These are phyloP conservation scores for Ulota crispa DNA, from an alignment of 225 moss, liverwort and hornwort species.

Conservation along the genomic window DNA sequence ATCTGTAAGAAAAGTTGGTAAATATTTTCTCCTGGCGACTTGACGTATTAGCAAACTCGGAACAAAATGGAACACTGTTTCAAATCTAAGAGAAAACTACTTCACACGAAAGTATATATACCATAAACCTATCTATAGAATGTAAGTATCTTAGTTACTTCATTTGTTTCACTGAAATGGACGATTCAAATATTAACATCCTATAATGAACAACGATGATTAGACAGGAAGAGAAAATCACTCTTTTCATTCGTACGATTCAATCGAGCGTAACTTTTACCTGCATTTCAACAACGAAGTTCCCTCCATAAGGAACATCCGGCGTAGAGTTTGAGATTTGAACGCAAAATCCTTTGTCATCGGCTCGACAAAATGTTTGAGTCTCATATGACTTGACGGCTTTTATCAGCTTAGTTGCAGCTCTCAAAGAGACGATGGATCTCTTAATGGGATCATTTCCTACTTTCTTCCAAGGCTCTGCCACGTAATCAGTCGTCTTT, in stretches of 20 bases:
- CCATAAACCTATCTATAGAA: background rate
- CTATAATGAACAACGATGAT: background rate
- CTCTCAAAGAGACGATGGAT: conserved; percentile 64
- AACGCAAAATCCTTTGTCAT: conserved; percentile 70
- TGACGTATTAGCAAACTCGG: background rate
- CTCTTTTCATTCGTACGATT: background rate
- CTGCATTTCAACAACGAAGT: conserved; percentile 66
- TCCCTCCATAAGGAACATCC: conserved; percentile 82
- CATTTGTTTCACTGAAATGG: background rate
- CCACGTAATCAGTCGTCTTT: conserved; percentile 66
- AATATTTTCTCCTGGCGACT: background rate
- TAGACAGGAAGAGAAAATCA: background rate
- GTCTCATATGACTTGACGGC: conserved; percentile 68
- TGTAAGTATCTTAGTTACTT: background rate
- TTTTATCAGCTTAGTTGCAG: conserved; percentile 71
- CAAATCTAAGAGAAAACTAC: background rate
- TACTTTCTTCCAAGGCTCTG: conserved; percentile 71
- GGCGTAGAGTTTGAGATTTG: conserved; percentile 65
- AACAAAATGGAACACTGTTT: background rate
- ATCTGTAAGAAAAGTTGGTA: conserved; percentile 27
- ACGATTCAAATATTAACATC: background rate
- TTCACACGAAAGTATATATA: background rate
- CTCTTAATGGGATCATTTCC: conserved; percentile 62
- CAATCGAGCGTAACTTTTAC: conserved; percentile 24
- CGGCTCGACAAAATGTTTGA: conserved; percentile 70